phyloP scores from a whole-genome alignment of 169 alveolate species.

The Cryptosporidium meleagridis region DNA sequence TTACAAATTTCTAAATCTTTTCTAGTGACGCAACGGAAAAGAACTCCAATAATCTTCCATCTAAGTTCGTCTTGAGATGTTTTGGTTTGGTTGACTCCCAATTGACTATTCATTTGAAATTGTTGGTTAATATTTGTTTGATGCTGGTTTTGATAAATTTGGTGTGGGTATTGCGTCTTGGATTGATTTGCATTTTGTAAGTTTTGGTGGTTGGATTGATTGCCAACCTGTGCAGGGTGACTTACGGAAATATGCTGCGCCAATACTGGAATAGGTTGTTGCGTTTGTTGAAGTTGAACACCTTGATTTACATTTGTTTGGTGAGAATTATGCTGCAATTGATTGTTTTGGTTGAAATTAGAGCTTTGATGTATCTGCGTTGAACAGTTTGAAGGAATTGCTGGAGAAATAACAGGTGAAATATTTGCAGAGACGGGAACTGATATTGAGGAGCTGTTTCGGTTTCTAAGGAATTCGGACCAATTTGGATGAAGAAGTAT shows the following conservation, averaged over 20 bases:
- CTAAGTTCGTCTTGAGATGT: slow-evolving; percentile 51
- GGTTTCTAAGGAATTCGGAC: slow-evolving; percentile 66
- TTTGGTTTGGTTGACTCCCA: slow-evolving; percentile 17
- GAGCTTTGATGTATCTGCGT: neutral
- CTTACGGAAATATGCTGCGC: neutral
- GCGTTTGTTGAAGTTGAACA: slow-evolving; percentile 12
- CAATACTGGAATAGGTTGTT: slow-evolving; percentile 2
- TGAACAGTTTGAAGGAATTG: slow-evolving; percentile 4
- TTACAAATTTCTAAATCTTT: slow-evolving; percentile 65
- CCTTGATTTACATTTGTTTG: neutral
- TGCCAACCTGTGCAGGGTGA: slow-evolving; percentile 2
- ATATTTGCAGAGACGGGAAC: slow-evolving; percentile 32
- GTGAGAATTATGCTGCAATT: neutral
- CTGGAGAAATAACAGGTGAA: slow-evolving; percentile 36
- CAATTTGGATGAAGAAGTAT: slow-evolving; percentile 78
- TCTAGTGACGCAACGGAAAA: slow-evolving; percentile 73
- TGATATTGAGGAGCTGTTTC: slow-evolving; percentile 7
- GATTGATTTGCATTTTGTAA: slow-evolving; percentile 20
- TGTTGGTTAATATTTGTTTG: slow-evolving; percentile 33
- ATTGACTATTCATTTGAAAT: slow-evolving; percentile 2
- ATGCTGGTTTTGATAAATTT: slow-evolving; percentile 21
- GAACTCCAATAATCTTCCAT: slow-evolving; percentile 65
- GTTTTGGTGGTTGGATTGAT: neutral
- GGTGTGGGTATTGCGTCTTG: slow-evolving; percentile 38
- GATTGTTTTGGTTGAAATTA: slow-evolving; percentile 2